These are phyloP conservation scores for Fusarium sp. DNA, from an alignment of 2,329 filamentous ascomycete species.

Conservation along the genomic window DNA sequence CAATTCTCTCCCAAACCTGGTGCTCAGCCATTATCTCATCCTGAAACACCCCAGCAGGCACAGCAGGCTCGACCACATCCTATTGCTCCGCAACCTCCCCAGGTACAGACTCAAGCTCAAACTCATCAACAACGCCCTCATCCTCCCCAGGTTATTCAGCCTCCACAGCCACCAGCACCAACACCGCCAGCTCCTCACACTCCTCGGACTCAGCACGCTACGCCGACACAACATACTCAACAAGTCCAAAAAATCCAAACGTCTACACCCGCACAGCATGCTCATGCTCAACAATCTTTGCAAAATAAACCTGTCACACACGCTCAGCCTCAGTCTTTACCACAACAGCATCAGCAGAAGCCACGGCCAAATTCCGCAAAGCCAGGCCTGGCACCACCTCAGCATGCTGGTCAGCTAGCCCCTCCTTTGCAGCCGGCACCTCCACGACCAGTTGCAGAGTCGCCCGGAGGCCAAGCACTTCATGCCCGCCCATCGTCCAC, in stretches of 20 bases:
- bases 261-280: constrained; percentile 11
- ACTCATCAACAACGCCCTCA: constrained; percentile 31
- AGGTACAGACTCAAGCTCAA: constrained; percentile 37
- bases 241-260: constrained; percentile 39
- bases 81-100: constrained; percentile 37
- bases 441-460: constrained; percentile 41
- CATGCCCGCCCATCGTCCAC: constrained; percentile 49
- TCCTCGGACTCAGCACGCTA: constrained; percentile 37
- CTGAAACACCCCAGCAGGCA: constrained; percentile 36
- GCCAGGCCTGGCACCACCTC: constrained; percentile 51
- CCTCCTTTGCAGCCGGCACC: constrained; percentile 52
- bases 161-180: constrained; percentile 26
- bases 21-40: constrained; percentile 40
- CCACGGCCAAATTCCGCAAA: constrained; percentile 44
- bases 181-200: constrained; percentile 34
- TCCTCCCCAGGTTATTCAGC: constrained; percentile 26
- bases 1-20: constrained; percentile 38
- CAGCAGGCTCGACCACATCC: constrained; percentile 41
- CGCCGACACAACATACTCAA: constrained; percentile 32
- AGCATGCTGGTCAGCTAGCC: constrained; percentile 51
- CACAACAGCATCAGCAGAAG: constrained; percentile 40
- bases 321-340: constrained; percentile 32
- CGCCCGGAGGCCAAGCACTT: constrained; percentile 36
- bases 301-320: constrained; percentile 35
- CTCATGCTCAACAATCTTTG: constrained; percentile 30